phyloP scores from a whole-genome alignment of 129 eudicot species.

The carrot (Daucus carota) region DH1_v3.0 NC_030387.2:38780501-38781000 shows the following conservation, averaged over 20 bases:
- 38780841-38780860: neutral
- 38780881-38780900: neutral
- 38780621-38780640: neutral
- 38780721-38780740: neutral
- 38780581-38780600: no score
- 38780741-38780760: neutral
- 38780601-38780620: no score
- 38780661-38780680: neutral
- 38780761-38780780: neutral
- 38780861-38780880: neutral
- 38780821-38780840: neutral
- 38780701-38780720: neutral
- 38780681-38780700: neutral
- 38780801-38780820: neutral
- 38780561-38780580: no score
- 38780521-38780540: no score
- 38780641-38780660: no score
- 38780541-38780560: no score
- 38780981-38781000: no score
- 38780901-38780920: neutral
- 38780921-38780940: neutral
- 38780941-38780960: neutral
- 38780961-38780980: neutral
- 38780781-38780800: neutral
- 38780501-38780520: no score